Percentiles rank a stretch among this genome's conserved stretches.
These are phyloP conservation scores for Diplosphaera chodatii DNA, from an alignment of 139 green algal species.

Conservation along the genomic window DNA sequence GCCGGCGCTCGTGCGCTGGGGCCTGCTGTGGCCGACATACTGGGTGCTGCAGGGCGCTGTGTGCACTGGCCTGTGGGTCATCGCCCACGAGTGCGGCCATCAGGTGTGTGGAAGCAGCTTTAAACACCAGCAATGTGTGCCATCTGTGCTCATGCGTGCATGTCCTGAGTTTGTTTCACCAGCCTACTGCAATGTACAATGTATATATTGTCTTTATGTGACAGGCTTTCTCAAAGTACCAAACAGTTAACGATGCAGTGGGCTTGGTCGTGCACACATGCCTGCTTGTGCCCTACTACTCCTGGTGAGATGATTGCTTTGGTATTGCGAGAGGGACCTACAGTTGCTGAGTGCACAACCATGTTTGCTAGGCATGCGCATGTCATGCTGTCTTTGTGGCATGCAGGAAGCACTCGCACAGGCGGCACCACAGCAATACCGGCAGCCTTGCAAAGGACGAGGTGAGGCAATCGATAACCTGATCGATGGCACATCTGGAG, in stretches of 20 bases:
- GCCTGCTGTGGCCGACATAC: constrained; percentile 62
- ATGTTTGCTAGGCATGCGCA: not conserved
- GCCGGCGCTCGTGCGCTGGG: constrained; percentile 26
- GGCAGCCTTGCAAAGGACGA: constrained; percentile 69
- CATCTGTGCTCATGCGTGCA: not conserved
- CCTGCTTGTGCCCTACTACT: constrained; percentile 85
- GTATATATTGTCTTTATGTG: too few species aligned
- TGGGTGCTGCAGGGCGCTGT: constrained; percentile 69
- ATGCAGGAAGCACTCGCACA: constrained; percentile 87
- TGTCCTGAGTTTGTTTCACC: not conserved
- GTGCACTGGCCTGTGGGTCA: constrained; percentile 69
- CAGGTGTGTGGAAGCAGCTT: constrained; percentile 17
- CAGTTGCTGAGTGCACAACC: too few species aligned
- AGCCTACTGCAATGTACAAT: too few species aligned
- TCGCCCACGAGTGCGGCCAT: constrained; percentile 85
- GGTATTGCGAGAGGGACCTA: too few species aligned
- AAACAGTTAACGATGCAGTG: constrained; percentile 68
- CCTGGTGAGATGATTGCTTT: constrained; percentile 63
- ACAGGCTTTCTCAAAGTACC: constrained; percentile 54
- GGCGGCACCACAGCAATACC: constrained; percentile 85
- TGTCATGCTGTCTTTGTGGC: too few species aligned
- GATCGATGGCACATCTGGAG: too few species aligned
- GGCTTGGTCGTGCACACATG: constrained; percentile 71
- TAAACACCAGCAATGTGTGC: constrained; percentile 7
- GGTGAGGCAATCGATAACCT: constrained; percentile 27